Evolutionary conservation across 1,284 basidiomycete genomes (phyloP), one percentile per base, ranked within the genome.

Genomic region (Cutaneotrichosporon sp.): DNA sequence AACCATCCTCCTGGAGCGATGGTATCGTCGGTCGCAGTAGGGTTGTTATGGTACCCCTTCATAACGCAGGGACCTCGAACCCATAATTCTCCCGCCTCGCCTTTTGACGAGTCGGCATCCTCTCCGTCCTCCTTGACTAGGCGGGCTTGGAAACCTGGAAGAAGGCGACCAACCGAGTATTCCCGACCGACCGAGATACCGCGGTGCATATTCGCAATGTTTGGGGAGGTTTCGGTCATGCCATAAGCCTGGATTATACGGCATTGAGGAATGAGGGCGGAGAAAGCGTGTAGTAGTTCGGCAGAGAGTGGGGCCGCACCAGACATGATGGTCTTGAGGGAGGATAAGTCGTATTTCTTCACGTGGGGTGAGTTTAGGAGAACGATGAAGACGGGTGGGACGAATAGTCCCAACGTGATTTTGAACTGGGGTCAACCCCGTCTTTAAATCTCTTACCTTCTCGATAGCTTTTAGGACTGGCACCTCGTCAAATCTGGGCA

Each of bases 261-360:
- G 47, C 69, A 65, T 13, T 66, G 58, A 3, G 68, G 67, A 40
- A 69, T 21, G 9, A 36, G 51, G 18, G 21, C n/a, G 21, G 26
- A 34, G 42, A 80, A 75, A 0, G 70, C 68, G 2, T 65, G 42
- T 36, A 70, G 69, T 18, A 80, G 69, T 34, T 78, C 74, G 11
- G 67, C 56, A 2, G 89, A 87, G 5, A 94, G 83, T 1, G 92
- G 92, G 3, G 93, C 93, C 0, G 92, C 94, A 11, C 91, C 92
- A 1, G 87, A 90, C 69, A 87, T 83, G 56, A 93, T 72, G 8
- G 85, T 78, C 26, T 82, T 79, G 5, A 96, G 74, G 2, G 85
- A 85, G 4, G 83, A 85, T 58, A 94, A 68, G 71, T 93, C 84
- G 76, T 89, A 89, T 75, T 89, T 84, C 53, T 86, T 84, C 1